Base-by-base conservation (phyloP, 148 eudicot species). In the Chenopodium formosanum region DNA sequence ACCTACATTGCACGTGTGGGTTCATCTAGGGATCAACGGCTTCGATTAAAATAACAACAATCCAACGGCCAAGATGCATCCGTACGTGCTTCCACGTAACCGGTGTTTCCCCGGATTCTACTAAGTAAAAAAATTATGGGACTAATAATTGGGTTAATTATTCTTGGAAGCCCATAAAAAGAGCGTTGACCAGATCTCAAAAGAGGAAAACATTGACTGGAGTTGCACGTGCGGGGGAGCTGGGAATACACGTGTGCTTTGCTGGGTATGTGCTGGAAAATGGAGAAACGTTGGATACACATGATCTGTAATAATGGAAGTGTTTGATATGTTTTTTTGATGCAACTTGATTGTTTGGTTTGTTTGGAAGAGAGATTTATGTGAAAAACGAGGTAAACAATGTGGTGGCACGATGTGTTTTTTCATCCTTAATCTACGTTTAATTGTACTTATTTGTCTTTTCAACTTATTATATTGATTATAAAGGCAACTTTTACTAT, bases 201-300 rank as follows among this genome's bases (percentile, higher is more conserved):
- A 52, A 23, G 69, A 4, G 52, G 32, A 37, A 50, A 66, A 67
- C 48, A 75, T 78, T 81, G 87, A 85, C 87, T 64, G 50, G 4
- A n/a, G 22, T 25, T 81, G 84, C 87, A 85, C 87, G 87, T 85
- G 87, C 74, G 87, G 79, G 32, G 32, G 37, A 14, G 62, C 7
- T 8, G 75, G 58, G 82, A 40, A 1, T 52, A 73, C 85, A 83
- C 81, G 81, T 77, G 86, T 81, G 87, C 68, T 58, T 73, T 73
- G 82, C 75, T 74, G 86, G 75, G 56, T 53, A n/a, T 81, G 87
- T 78, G 86, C 81, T 84, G 86, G 83, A 84, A 23, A 25, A 73
- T 3, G 25, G 70, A 31, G 69, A 78, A 79, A 77, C 84, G 85
- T 83, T 16, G 79, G 85, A 83, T 25, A 73, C 86, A 79, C 83